A percentile compares a stretch with the other conserved stretches of the same genome.
phyloP scores from a whole-genome alignment of 176 grass and related monocot species.

The Triticum urartu region DNA sequence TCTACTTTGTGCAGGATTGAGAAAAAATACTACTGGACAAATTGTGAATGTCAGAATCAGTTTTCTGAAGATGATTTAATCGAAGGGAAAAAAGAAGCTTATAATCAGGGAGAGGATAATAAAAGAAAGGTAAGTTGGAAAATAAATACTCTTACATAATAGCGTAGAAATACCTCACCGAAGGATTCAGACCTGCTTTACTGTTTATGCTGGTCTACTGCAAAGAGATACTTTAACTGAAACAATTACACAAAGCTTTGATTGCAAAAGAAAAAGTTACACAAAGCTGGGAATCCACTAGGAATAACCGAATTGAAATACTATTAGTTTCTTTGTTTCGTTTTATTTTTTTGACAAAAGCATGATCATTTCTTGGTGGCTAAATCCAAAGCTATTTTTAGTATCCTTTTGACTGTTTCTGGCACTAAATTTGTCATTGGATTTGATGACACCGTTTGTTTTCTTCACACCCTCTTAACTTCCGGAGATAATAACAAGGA shows the following conservation, averaged over 20 bases:
- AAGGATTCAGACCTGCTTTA: not conserved
- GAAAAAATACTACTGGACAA: too few relatives aligned
- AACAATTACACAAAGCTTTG: too few relatives aligned
- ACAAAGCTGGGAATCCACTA: not conserved
- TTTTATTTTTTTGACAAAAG: not conserved
- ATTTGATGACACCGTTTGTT: not conserved
- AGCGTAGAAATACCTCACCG: not conserved
- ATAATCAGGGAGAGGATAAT: too few relatives aligned
- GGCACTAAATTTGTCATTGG: not conserved
- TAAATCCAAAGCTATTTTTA: not conserved
- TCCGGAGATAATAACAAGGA: constrained; percentile 1
- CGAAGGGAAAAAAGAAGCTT: too few relatives aligned
- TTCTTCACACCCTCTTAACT: not conserved
- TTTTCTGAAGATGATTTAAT: too few relatives aligned
- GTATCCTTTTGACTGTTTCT: not conserved
- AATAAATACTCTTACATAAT: not conserved
- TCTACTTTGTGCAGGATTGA: too few relatives aligned
- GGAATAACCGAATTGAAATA: not conserved
- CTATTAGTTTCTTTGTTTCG: not conserved
- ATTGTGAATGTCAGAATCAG: too few relatives aligned
- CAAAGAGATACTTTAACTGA: not conserved
- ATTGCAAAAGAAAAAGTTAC: not conserved
- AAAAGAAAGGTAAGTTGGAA: not conserved
- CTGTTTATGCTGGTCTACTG: not conserved
- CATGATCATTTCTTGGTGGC: not conserved